phyloP scores from a whole-genome alignment of 768 basidiomycete species.

The Cystofilobasidium ferigula region DNA sequence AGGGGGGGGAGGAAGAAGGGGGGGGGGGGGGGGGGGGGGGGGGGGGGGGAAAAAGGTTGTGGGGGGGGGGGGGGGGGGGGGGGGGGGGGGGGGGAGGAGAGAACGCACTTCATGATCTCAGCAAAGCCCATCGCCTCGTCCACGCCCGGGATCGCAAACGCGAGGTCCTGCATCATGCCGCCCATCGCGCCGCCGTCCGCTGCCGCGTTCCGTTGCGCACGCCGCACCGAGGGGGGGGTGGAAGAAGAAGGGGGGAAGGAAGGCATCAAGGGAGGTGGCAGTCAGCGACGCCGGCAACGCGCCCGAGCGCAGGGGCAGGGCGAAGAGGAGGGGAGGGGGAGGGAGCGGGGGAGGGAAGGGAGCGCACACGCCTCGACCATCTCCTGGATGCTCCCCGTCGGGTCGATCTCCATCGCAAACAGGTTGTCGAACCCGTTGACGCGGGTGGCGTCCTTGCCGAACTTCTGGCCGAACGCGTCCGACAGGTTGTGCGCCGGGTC shows the following conservation, averaged over 20 bases:
- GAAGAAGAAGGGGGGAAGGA: neutral
- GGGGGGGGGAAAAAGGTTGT: no score
- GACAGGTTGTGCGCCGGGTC: conserved; percentile 99
- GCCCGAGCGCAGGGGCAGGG: neutral
- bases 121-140: conserved; percentile 99
- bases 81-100: conserved; percentile 20
- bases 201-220: no score
- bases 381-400: conserved; percentile 92
- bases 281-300: neutral
- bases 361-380: conserved; percentile 90
- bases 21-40: no score
- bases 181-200: conserved; percentile 62
- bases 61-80: neutral
- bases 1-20: no score
- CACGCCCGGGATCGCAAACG: conserved; percentile 97
- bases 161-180: conserved; percentile 98
- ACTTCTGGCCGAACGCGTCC: conserved; percentile 97
- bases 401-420: conserved; percentile 98
- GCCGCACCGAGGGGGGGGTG: conserved; percentile 44
- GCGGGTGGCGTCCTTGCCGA: conserved; percentile 94
- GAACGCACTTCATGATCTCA: conserved; percentile 92
- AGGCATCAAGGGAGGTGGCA: neutral
- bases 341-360: neutral
- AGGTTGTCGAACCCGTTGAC: conserved; percentile 96
- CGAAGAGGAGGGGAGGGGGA: neutral